Evolutionary conservation across 345 rosid species (phyloP), one percentile per base, ranked within the genome.

Genomic region (Microcos paniculata): DNA sequence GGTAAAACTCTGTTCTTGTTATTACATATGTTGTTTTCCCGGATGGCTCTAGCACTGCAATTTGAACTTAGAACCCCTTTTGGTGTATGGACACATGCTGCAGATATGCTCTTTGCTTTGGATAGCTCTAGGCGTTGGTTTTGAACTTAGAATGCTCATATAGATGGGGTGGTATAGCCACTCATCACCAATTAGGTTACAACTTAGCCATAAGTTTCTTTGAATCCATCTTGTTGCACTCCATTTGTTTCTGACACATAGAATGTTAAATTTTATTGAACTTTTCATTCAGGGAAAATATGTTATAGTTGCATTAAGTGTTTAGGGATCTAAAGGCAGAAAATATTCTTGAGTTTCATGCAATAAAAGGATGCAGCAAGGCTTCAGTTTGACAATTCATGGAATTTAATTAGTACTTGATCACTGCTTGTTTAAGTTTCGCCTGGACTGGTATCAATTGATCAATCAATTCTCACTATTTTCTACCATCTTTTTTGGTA

Each of bases 1-100:
- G 93, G 93, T 87, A 81, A 73, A 40, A 38, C 4, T 11, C 4
- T 67, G 12, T 38, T 23, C 38, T 51, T 33, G 31, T 49, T 23
- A n/a, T 31, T 45, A 30, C 46, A 43, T 23, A 4, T 59, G 56
- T 6, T 48, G 45, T 15, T 19, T 14, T 52, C 35, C 18, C 14
- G 4, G 73, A 19, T 24, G 48, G 49, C 31, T 40, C 19, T 65
- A 42, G 33, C 4, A 24, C 7, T 57, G 33, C 2, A 1, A 23
- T 55, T 55, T 21, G 21, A 21, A 9, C 30, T 23, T 23, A 3
- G 26, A 55, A 55, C 15, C 11, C 61, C 11, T 55, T 23, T 55
- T 55, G 30, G 40, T 35, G 46, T 62, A 62, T 28, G 11, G 68
- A 11, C 48, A 63, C n/a, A 48, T 64, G 68, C 68, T n/a, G 68